phyloP scores from a whole-genome alignment of 768 basidiomycete genomes.

The Boletus sp. region DNA sequence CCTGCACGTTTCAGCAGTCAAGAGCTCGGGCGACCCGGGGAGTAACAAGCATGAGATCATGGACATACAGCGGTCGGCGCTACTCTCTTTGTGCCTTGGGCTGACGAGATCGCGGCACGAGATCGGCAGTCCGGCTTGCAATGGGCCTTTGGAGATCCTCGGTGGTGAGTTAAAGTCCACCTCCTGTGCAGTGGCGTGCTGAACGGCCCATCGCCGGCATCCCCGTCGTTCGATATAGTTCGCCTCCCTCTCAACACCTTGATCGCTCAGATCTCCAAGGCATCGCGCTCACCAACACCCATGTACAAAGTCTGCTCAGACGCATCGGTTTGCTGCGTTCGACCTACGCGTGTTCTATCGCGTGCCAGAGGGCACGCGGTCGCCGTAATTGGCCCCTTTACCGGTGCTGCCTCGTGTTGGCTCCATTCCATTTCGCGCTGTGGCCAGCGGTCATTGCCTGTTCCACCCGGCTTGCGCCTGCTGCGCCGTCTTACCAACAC shows the following conservation, averaged over 20 bases:
- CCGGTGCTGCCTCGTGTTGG: slow-evolving; percentile 31
- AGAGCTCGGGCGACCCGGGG: not conserved
- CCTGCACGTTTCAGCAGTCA: not conserved
- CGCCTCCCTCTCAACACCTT: not conserved
- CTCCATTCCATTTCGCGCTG: slow-evolving; percentile 19
- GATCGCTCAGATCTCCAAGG: not conserved
- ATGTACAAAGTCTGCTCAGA: not conserved
- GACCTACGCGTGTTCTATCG: slow-evolving; percentile 3
- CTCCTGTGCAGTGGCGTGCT: not conserved
- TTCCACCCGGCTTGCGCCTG: slow-evolving; percentile 27
- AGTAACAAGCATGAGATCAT: not conserved
- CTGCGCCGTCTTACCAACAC: slow-evolving; percentile 15
- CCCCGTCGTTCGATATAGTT: not conserved
- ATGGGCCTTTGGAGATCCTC: not conserved
- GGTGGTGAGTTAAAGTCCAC: not conserved
- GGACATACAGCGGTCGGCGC: not conserved
- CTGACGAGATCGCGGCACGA: not conserved
- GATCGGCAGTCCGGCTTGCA: not conserved
- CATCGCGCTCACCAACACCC: not conserved
- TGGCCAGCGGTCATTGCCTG: slow-evolving; percentile 14
- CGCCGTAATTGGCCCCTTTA: slow-evolving; percentile 24
- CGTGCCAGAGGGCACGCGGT: slow-evolving; percentile 17
- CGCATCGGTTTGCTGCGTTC: not conserved
- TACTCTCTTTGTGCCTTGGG: not conserved
- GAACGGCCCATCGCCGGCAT: not conserved